These are phyloP conservation scores for Trypanosoma scelopori DNA, from an alignment of 208 protist species.

Conservation along the genomic window DNA sequence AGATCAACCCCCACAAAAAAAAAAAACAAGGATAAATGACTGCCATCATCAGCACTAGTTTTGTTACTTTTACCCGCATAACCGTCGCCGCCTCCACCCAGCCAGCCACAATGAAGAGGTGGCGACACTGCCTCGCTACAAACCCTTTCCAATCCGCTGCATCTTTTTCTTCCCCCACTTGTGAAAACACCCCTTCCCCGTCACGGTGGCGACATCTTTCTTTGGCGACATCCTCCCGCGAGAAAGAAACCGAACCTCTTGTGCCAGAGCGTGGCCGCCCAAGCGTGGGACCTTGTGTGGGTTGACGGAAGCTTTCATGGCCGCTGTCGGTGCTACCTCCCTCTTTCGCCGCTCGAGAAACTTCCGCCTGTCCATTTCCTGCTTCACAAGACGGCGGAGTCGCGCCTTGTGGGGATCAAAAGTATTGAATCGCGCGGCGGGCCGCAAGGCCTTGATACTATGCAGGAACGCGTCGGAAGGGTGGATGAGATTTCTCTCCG, in stretches of 20 bases:
- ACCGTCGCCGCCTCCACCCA: no score
- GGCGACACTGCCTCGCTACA: slow-evolving; percentile 30
- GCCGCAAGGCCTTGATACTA: slow-evolving; percentile 72
- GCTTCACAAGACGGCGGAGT: slow-evolving; percentile 70
- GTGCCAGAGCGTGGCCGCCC: slow-evolving; percentile 40
- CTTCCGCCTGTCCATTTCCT: slow-evolving; percentile 57
- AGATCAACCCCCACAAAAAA: slow-evolving; percentile 21
- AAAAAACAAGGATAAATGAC: slow-evolving; percentile 1
- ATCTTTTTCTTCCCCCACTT: slow-evolving; percentile 72
- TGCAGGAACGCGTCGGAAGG: slow-evolving; percentile 70
- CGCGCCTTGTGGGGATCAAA: slow-evolving; percentile 75
- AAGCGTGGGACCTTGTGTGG: slow-evolving; percentile 76
- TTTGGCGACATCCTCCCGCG: slow-evolving; percentile 41
- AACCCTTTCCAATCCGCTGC: slow-evolving; percentile 60
- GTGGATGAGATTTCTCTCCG: slow-evolving; percentile 68
- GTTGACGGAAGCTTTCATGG: slow-evolving; percentile 70
- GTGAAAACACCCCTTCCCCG: slow-evolving; percentile 37
- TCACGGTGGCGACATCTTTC: slow-evolving; percentile 21
- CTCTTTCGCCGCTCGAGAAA: slow-evolving; percentile 49
- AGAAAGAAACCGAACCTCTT: slow-evolving; percentile 63
- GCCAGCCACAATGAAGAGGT: neutral
- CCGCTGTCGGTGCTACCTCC: slow-evolving; percentile 73
- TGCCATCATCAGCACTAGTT: no score
- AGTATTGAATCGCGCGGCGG: slow-evolving; percentile 72
- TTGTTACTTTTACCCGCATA: no score